These are phyloP conservation scores for Lyophyllum atratum DNA, from an alignment of 768 basidiomycete species.

Conservation along the genomic window DNA sequence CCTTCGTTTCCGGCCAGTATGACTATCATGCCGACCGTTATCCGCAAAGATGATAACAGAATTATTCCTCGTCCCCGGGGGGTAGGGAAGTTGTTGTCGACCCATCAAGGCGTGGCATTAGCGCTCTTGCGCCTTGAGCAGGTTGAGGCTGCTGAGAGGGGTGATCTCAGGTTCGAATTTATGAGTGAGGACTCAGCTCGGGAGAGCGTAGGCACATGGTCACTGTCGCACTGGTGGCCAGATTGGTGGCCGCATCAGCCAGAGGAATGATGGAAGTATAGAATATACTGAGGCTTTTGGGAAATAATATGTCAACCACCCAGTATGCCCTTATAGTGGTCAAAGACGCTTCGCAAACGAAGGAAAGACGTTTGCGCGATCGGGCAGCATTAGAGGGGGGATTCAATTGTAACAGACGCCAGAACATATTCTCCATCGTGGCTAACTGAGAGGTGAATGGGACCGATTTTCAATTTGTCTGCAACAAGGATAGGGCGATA, in stretches of 20 bases:
- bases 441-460: conserved; percentile 71
- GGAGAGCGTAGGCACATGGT: conserved; percentile 33
- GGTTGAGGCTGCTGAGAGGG: conserved; percentile 53
- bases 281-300: not conserved
- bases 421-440: conserved; percentile 83
- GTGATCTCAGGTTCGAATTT: conserved; percentile 44
- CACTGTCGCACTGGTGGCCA: conserved; percentile 70
- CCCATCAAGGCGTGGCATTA: conserved; percentile 62
- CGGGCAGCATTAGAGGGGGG: conserved; percentile 1
- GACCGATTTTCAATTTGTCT: conserved; percentile 27
- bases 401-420: conserved; percentile 67
- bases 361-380: not conserved
- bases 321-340: not conserved
- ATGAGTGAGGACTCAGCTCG: conserved; percentile 33
- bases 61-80: conserved; percentile 62
- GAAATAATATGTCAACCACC: not conserved
- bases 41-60: conserved; percentile 24
- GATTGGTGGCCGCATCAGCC: conserved; percentile 55
- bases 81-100: conserved; percentile 73
- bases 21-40: conserved; percentile 37
- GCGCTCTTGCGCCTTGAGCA: conserved; percentile 84
- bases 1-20: conserved; percentile 32
- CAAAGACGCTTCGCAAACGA: not conserved
- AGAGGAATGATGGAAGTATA: conserved; percentile 8
- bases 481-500: conserved; percentile 40